Evolutionary conservation across 1,284 basidiomycete genomes (phyloP).

Genomic region (Moesziomyces parantarcticus): DNA sequence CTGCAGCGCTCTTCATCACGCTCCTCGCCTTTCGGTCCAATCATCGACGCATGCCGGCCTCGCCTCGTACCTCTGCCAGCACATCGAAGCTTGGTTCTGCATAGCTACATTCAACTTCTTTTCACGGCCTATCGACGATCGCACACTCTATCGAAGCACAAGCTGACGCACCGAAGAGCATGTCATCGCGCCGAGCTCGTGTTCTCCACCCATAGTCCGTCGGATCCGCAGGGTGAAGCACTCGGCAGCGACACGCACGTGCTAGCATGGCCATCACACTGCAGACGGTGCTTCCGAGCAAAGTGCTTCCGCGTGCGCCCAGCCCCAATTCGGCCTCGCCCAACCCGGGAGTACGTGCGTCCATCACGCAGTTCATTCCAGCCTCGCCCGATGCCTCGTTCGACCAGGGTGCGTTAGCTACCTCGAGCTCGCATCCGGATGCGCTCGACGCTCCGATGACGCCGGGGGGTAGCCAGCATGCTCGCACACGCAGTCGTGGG

Average conservation of each 20-base stretch:
- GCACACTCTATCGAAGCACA: too few species aligned
- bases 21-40: too few species aligned
- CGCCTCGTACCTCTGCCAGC: too few species aligned
- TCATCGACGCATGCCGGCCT: too few species aligned
- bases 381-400: conserved; percentile 31
- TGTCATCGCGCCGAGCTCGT: background rate
- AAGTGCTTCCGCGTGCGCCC: conserved; percentile 38
- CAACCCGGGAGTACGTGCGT: conserved; percentile 35
- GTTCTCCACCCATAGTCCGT: background rate
- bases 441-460: background rate
- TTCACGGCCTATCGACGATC: too few species aligned
- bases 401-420: background rate
- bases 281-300: conserved; percentile 33
- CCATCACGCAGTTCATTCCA: conserved; percentile 46
- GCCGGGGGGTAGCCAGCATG: background rate
- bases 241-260: background rate
- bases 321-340: conserved; percentile 34
- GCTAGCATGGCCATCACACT: conserved; percentile 33
- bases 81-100: too few species aligned
- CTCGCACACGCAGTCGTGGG: background rate
- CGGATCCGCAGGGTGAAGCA: background rate
- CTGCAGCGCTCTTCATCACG: too few species aligned
- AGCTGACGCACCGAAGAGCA: background rate
- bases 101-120: too few species aligned
- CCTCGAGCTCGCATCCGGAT: background rate